Percentiles rank a stretch among this genome's conserved stretches.
phyloP scores from a whole-genome alignment of 108 stramenopile genomes.

The Cyclostephanos invisitatus region DNA sequence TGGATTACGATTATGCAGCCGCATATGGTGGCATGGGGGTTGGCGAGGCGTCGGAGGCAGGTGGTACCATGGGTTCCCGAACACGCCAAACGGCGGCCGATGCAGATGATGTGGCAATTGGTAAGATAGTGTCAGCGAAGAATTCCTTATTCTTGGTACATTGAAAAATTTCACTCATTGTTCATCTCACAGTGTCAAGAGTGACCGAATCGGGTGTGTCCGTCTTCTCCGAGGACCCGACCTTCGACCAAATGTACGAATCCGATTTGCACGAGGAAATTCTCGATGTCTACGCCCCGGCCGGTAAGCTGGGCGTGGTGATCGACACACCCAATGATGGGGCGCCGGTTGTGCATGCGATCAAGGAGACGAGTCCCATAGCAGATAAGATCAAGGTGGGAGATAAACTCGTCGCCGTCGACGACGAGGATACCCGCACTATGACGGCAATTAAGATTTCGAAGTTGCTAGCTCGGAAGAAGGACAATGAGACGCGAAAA shows the following conservation, averaged over 20 bases:
- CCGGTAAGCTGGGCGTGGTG: slow-evolving; percentile 90
- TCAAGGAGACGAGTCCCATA: slow-evolving; percentile 84
- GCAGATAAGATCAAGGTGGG: slow-evolving; percentile 78
- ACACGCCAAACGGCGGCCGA: slow-evolving; percentile 53
- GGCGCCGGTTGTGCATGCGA: slow-evolving; percentile 86
- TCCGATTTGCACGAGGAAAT: slow-evolving; percentile 65
- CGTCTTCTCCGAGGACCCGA: slow-evolving; percentile 47
- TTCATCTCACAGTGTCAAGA: neutral
- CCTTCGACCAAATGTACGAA: slow-evolving; percentile 45
- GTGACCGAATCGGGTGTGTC: slow-evolving; percentile 50
- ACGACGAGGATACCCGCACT: slow-evolving; percentile 81
- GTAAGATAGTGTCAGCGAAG: too few species aligned
- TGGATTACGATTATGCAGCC: slow-evolving; percentile 89
- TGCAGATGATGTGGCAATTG: neutral
- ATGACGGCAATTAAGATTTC: slow-evolving; percentile 91
- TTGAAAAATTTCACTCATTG: neutral
- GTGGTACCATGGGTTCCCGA: slow-evolving; percentile 77
- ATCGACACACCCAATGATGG: slow-evolving; percentile 89
- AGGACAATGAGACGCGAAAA: slow-evolving; percentile 77
- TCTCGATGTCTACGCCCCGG: slow-evolving; percentile 78
- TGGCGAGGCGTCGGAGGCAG: slow-evolving; percentile 70
- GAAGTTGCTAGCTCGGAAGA: slow-evolving; percentile 84
- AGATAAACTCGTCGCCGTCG: slow-evolving; percentile 85
- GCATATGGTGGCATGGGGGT: slow-evolving; percentile 78
- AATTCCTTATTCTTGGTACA: too few species aligned